Evolutionary conservation across 2,329 filamentous ascomycete species (phyloP), one percentile per base, ranked within the genome.

Genomic region (Trichophyton benhamiae): DNA sequence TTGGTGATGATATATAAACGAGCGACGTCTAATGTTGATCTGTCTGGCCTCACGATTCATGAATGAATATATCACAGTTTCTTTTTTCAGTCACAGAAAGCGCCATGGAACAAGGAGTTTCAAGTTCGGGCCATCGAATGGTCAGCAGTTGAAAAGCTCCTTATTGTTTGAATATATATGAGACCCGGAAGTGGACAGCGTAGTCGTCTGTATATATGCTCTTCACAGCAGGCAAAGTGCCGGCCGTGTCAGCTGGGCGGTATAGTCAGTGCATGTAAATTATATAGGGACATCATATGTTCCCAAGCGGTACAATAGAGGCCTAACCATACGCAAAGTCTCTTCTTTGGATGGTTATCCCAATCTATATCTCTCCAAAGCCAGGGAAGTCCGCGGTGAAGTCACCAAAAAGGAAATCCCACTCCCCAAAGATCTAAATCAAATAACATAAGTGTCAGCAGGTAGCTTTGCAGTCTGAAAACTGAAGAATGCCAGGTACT

Each of bases 351-450:
- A 20, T 2, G 5, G 17, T 41, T 52, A 17, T 3, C 8, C 15
- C 9, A 20, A 22, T 63, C 44, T 55, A 48, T 55, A 44, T 41
- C 36, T 9, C 44, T 17, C 53, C 42, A 30, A 58, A 58, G 1
- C 15, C 52, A 7, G 59, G 27, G 17, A 62, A 62, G 22, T 36
- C 46, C 20, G 27, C 41, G n/a, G 53, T 55, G 15, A 64, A 58
- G 44, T 64, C 61, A 33, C 61, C 60, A 20, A 65, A 62, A 15
- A 65, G 25, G n/a, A 60, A 60, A 44, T 65, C 64, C 64, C 63
- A 65, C 8, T 62, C 62, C 27, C 59, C 60, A 48, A 62, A 62
- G 3, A 53, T 46, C 58, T 65, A 59, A 57, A n/a, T 11, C 15
- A 58, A 3, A n/a, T 17, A 33, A 33, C 33, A 36, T 17, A 36